These are phyloP conservation scores for Suillus americanus DNA, from an alignment of 768 basidiomycete genomes.

Conservation along the genomic window DNA sequence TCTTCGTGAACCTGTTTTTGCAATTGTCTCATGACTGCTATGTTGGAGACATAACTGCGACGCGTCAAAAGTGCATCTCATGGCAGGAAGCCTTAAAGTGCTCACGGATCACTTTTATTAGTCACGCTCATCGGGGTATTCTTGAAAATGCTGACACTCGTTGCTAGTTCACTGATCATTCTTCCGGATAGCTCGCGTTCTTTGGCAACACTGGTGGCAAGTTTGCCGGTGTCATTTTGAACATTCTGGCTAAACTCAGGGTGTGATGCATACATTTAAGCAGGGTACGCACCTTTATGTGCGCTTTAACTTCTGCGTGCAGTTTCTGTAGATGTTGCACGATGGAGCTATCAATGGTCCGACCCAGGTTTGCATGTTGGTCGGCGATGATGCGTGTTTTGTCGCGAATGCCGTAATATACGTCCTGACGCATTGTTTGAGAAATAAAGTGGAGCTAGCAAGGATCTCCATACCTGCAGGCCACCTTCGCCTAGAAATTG, in stretches of 20 bases:
- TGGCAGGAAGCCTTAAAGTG: slow-evolving; percentile 15
- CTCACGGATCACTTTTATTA: slow-evolving; percentile 81
- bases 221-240: slow-evolving; percentile 93
- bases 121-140: slow-evolving; percentile 90
- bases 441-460: neutral
- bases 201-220: slow-evolving; percentile 87
- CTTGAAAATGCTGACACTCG: slow-evolving; percentile 87
- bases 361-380: slow-evolving; percentile 93
- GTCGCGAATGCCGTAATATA: slow-evolving; percentile 91
- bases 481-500: slow-evolving; percentile 99
- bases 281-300: slow-evolving; percentile 71
- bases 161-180: slow-evolving; percentile 83
- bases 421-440: slow-evolving; percentile 52
- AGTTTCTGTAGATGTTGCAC: slow-evolving; percentile 98
- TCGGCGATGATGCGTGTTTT: slow-evolving; percentile 92
- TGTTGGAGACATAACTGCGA: slow-evolving; percentile 64
- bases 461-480: slow-evolving; percentile 57
- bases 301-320: slow-evolving; percentile 93
- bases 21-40: slow-evolving; percentile 74
- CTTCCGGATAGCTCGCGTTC: slow-evolving; percentile 88
- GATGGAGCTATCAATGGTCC: slow-evolving; percentile 95
- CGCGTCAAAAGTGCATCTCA: neutral
- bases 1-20: slow-evolving; percentile 95
- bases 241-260: slow-evolving; percentile 56
- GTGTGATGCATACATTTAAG: neutral